phyloP scores from a whole-genome alignment of 805 yeast species.

The Wickerhamiella kurtzmanii region DNA sequence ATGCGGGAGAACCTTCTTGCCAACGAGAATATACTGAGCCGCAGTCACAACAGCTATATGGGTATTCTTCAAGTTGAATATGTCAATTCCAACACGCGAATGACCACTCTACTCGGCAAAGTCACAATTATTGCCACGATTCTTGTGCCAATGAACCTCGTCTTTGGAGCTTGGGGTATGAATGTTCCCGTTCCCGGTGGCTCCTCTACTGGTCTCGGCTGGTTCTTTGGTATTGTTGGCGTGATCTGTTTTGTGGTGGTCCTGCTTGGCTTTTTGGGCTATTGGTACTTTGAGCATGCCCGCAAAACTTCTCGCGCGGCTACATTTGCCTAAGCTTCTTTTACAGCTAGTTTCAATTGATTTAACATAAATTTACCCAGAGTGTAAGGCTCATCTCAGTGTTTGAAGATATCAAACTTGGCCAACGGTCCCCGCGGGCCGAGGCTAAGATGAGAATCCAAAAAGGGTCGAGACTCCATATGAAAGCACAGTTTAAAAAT shows the following conservation, averaged over 20 bases:
- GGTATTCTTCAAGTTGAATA: conserved; percentile 92
- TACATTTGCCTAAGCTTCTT: neutral
- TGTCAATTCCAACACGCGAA: conserved; percentile 69
- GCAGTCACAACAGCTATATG: conserved; percentile 83
- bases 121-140: conserved; percentile 86
- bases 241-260: conserved; percentile 33
- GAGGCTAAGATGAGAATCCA: too few relatives aligned
- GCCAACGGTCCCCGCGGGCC: too few relatives aligned
- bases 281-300: conserved; percentile 9
- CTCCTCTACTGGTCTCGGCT: conserved; percentile 31
- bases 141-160: conserved; percentile 77
- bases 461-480: too few relatives aligned
- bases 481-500: too few relatives aligned
- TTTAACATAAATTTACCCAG: too few relatives aligned
- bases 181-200: conserved; percentile 79
- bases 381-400: neutral
- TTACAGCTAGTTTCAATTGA: neutral
- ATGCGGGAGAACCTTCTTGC: conserved; percentile 85
- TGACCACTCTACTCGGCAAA: conserved; percentile 75
- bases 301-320: neutral
- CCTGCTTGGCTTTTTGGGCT: conserved; percentile 30
- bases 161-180: conserved; percentile 93
- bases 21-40: conserved; percentile 82
- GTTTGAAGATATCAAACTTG: too few relatives aligned
- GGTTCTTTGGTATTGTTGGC: conserved; percentile 62